Evolutionary conservation across 1,139 yeast genomes (phyloP).

Genomic region (Taphrina flavorubra): DNA sequence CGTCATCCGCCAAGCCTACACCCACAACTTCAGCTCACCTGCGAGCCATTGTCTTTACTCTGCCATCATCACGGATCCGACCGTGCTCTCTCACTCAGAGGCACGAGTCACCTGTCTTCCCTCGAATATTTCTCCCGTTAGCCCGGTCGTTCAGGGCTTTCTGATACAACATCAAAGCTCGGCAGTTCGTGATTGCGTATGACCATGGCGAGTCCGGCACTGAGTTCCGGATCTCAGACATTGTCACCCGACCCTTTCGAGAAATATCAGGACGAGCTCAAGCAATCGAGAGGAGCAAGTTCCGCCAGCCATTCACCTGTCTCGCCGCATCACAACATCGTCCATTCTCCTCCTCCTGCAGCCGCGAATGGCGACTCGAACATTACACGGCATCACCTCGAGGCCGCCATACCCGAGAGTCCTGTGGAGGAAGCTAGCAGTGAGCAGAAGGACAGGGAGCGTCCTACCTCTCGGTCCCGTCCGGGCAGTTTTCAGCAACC

Average conservation of each 20-base stretch:
- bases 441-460: neutral
- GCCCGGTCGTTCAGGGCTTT: neutral
- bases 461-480: neutral
- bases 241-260: constrained; percentile 18
- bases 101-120: too few relatives aligned
- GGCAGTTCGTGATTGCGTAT: neutral
- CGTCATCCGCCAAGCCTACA: constrained; percentile 2
- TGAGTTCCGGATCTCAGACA: constrained; percentile 12
- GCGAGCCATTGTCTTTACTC: too few relatives aligned
- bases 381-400: constrained; percentile 17
- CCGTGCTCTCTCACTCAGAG: too few relatives aligned
- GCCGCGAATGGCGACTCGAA: constrained; percentile 9
- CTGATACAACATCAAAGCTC: too few relatives aligned
- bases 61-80: too few relatives aligned
- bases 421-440: constrained; percentile 22
- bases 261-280: constrained; percentile 7
- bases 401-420: constrained; percentile 23
- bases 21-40: too few relatives aligned
- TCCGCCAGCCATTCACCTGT: neutral
- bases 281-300: neutral
- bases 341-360: constrained; percentile 20
- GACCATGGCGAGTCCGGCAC: constrained; percentile 34
- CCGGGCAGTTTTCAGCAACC: constrained; percentile 6
- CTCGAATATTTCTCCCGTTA: too few relatives aligned
- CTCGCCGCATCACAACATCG: neutral